Conservation (phyloP, 164 flowering plant species). For the Chloranthus sessilifolius region DNA sequence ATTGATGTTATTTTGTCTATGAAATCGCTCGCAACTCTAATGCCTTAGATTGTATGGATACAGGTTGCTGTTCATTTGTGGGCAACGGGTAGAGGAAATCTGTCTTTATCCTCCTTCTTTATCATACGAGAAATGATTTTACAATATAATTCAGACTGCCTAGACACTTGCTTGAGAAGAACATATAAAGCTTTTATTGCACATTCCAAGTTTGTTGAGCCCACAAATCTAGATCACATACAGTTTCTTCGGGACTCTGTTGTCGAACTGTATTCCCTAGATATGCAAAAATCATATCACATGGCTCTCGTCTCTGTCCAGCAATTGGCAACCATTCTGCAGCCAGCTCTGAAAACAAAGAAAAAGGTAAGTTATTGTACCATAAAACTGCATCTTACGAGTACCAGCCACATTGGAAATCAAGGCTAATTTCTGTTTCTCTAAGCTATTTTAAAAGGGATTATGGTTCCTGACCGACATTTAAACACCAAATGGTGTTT, state of each 20-base stretch:
- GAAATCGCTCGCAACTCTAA: no score
- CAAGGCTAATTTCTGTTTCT: no score
- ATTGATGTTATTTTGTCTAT: no score
- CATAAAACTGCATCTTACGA: no score
- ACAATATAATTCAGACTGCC: constrained; percentile 33
- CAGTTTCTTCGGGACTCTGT: constrained; percentile 51
- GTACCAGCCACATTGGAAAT: no score
- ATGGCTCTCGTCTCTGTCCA: constrained; percentile 48
- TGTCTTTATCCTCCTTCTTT: constrained; percentile 52
- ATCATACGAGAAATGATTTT: constrained; percentile 47
- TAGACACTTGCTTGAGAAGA: constrained; percentile 51
- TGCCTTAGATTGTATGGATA: no score
- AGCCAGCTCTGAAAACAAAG: constrained; percentile 50
- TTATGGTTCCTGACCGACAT: no score
- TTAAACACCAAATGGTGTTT: no score
- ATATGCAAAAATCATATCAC: constrained; percentile 48
- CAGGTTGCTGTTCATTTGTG: constrained; percentile 82
- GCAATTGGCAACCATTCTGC: constrained; percentile 61
- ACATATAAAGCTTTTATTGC: constrained; percentile 53
- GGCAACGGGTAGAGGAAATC: constrained; percentile 59
- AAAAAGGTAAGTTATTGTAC: constrained; percentile 49
- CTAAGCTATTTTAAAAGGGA: no score
- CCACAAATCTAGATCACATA: constrained; percentile 37
- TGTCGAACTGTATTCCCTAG: constrained; percentile 67
- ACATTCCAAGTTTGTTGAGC: constrained; percentile 50